Base-by-base conservation (phyloP, 108 stramenopile species). In the Discostella pseudostelligera region DNA sequence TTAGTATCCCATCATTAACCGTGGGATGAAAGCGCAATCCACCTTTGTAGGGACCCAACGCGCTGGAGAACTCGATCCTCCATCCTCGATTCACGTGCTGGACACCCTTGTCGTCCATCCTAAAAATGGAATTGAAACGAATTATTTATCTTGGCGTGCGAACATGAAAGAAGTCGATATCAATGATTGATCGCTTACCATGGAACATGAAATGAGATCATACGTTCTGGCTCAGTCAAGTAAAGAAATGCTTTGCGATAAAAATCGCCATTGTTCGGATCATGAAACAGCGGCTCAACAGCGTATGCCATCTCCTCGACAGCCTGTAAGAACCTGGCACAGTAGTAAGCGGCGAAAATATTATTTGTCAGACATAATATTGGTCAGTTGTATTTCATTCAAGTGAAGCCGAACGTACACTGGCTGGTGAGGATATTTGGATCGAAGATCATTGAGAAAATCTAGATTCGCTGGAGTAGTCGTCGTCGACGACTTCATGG, bases 31-130 rank as follows among this genome's bases (percentile, higher is more conserved):
- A 96, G 24, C 95, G 83, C 1, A 96, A 68, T 5, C 97, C 96
- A 39, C 97, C 97, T 59, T 96, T 95, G 78, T 94, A 97, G 13
- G 97, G 97, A 10, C 97, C 97, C 6, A 96, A 81, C 10, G 93
- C 92, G 61, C 86, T 85, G 39, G 57, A 78, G 65, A 90, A 93
- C 61, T 93, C 87, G n/a, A 93, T 88, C 22, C 92, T 60, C 84
- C 84, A 93, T 3, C 92, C 92, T 29, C 92, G 32, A 56, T 74
- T 66, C 13, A 74, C 46, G 36, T 67, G 57, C 24, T 58, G 64
- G 29, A 44, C 51, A 8, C 76, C 80, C 8, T 62, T 50, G 39
- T 74, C 73, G 46, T 74, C 73, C 73, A 62, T 67, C 73, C 42
- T 43, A 11, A 3, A 43, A 43, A n/a, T 43, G n/a, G 10, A n/a